These are phyloP conservation scores for Nigrospora oryzae DNA, from an alignment of 2,329 filamentous ascomycete genomes.

Conservation along the genomic window DNA sequence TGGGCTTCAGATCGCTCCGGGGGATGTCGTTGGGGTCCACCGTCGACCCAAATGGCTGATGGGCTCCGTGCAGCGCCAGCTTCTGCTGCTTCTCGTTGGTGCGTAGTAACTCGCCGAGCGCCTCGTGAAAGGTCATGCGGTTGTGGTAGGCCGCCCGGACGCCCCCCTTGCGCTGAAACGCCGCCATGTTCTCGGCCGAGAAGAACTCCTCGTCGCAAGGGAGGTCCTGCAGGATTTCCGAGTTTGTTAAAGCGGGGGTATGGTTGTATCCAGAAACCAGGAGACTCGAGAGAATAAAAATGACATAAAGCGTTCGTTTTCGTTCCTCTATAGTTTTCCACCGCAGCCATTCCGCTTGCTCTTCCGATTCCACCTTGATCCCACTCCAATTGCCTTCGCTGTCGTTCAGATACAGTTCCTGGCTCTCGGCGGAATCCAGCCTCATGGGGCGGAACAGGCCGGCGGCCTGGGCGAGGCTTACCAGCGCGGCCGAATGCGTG, in stretches of 20 bases:
- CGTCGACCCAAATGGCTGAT: conserved; percentile 38
- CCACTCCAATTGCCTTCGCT: conserved; percentile 35
- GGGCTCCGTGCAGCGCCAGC: conserved; percentile 27
- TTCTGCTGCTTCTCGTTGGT: conserved; percentile 61
- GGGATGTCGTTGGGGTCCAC: conserved; percentile 38
- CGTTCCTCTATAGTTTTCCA: conserved; percentile 89
- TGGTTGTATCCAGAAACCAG: conserved; percentile 91
- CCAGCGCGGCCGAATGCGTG: conserved; percentile 82
- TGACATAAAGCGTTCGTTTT: conserved; percentile 83
- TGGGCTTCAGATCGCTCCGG: conserved; percentile 63
- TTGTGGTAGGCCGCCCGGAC: conserved; percentile 59
- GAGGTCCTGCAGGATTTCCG: conserved; percentile 80
- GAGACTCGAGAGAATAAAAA: conserved; percentile 87
- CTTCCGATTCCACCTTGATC: conserved; percentile 37
- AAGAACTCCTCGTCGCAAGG: conserved; percentile 93
- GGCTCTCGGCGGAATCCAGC: conserved; percentile 34
- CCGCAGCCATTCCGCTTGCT: conserved; percentile 72
- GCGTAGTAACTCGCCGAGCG: conserved; percentile 71
- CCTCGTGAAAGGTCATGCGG: conserved; percentile 70
- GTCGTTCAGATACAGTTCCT: conserved; percentile 51
- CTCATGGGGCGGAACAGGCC: conserved; percentile 50
- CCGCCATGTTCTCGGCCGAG: conserved; percentile 72
- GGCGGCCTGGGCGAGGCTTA: conserved; percentile 86
- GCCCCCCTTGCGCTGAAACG: conserved; percentile 73
- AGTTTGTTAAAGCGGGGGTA: conserved; percentile 83